Percentiles rank a stretch among this genome's conserved stretches.
Evolutionary conservation across 192 early-diverging fungal species (phyloP).

Genomic region (Chytriomyces confervae): DNA sequence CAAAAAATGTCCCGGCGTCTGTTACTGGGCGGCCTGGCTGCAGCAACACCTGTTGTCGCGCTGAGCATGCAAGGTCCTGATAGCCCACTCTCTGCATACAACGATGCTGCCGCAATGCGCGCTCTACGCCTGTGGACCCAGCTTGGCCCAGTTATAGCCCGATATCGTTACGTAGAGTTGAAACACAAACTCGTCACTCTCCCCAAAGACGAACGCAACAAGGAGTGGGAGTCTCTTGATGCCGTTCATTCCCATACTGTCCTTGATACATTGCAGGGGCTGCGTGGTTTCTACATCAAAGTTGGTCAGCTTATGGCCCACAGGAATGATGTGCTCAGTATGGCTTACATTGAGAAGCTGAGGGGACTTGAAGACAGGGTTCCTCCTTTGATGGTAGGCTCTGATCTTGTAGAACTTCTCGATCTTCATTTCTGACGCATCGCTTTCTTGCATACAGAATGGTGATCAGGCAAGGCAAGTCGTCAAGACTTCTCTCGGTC

Average conservation of each 20-base stretch:
- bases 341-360: slow-evolving; percentile 34
- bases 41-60: no score
- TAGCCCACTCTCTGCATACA: neutral
- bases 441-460: neutral
- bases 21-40: no score
- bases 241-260: slow-evolving; percentile 23
- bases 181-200: slow-evolving; percentile 1
- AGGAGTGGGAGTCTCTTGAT: slow-evolving; percentile 31
- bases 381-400: slow-evolving; percentile 4
- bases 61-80: no score
- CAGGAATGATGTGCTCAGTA: slow-evolving; percentile 30
- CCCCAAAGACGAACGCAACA: slow-evolving; percentile 25
- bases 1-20: no score
- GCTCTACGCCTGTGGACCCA: slow-evolving; percentile 8
- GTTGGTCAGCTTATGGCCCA: slow-evolving; percentile 38
- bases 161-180: slow-evolving; percentile 21
- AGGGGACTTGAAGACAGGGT: slow-evolving; percentile 30
- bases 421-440: neutral
- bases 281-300: slow-evolving; percentile 47
- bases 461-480: slow-evolving; percentile 13
- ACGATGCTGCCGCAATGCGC: slow-evolving; percentile 1
- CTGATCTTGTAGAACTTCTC: neutral
- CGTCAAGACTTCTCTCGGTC: slow-evolving; percentile 17
- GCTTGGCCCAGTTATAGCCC: slow-evolving; percentile 21
- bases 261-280: slow-evolving; percentile 20